Evolutionary conservation across 768 basidiomycete genomes (phyloP).

Genomic region (Tubosaeta brunneosetosa): DNA sequence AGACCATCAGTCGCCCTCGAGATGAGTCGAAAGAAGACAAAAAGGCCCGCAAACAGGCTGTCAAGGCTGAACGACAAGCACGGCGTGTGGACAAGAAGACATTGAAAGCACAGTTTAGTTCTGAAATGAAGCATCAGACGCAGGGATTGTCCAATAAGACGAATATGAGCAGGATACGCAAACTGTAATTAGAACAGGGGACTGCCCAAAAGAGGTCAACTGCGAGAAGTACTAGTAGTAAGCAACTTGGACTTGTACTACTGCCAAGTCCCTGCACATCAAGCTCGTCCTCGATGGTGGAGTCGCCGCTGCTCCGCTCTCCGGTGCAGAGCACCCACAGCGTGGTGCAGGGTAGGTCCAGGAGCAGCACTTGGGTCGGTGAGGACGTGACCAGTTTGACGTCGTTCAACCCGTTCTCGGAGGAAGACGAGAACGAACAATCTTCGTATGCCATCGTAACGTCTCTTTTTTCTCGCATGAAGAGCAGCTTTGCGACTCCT

Average conservation of each 20-base stretch:
- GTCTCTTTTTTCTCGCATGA: constrained; percentile 75
- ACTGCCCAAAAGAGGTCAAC: constrained; percentile 11
- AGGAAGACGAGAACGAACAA: constrained; percentile 87
- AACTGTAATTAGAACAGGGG: constrained; percentile 14
- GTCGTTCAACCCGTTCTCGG: constrained; percentile 88
- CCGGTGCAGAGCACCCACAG: constrained; percentile 31
- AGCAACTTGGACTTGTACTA: background rate
- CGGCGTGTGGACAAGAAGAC: constrained; percentile 66
- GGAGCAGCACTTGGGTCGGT: constrained; percentile 52
- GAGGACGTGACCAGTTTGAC: constrained; percentile 73
- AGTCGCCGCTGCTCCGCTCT: constrained; percentile 29
- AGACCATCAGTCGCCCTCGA: constrained; percentile 65
- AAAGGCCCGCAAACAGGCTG: constrained; percentile 63
- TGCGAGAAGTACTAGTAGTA: background rate
- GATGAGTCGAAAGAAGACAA: constrained; percentile 76
- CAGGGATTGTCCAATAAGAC: constrained; percentile 43
- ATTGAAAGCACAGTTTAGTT: constrained; percentile 56
- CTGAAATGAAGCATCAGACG: constrained; percentile 60
- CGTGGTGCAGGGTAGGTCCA: constrained; percentile 51
- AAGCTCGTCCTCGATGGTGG: constrained; percentile 22
- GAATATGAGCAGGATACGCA: constrained; percentile 20
- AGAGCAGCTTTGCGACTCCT: constrained; percentile 70
- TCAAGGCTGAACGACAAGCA: constrained; percentile 60
- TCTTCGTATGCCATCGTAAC: constrained; percentile 82
- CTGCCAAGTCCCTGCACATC: background rate